These are phyloP conservation scores for Aspergillus udagawae DNA, from an alignment of 2,329 filamentous ascomycete species.

Conservation along the genomic window DNA sequence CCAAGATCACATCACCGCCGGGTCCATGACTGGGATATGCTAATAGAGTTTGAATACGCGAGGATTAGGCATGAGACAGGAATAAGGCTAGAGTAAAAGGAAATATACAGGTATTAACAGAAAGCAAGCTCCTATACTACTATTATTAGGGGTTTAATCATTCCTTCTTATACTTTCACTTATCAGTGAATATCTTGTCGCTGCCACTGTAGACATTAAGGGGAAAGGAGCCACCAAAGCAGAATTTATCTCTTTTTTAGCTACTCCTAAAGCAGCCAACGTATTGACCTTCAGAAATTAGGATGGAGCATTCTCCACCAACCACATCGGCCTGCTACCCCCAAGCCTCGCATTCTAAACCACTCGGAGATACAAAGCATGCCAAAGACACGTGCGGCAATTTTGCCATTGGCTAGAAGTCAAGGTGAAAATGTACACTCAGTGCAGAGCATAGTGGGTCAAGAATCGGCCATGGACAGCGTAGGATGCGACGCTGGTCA, in stretches of 20 bases:
- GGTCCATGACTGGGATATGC: conserved; percentile 19
- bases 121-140: not conserved
- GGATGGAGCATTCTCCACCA: not conserved
- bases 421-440: not conserved
- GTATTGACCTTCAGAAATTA: not conserved
- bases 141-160: not conserved
- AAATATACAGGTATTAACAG: not conserved
- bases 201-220: not conserved
- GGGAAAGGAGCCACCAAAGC: not conserved
- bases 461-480: not conserved
- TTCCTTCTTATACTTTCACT: conserved; percentile 2
- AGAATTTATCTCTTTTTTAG: not conserved
- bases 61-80: not conserved
- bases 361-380: not conserved
- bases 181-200: not conserved
- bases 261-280: not conserved
- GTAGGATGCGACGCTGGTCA: not conserved
- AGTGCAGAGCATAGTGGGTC: not conserved
- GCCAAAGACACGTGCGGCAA: not conserved
- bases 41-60: not conserved
- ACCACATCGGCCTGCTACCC: not conserved
- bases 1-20: conserved; percentile 35
- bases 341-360: not conserved
- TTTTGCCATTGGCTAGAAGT: not conserved
- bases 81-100: not conserved